Evolutionary conservation across 495 filamentous ascomycete genomes (phyloP), one percentile per base, ranked within the genome.

Genomic region (Sordaria brevicollis): DNA sequence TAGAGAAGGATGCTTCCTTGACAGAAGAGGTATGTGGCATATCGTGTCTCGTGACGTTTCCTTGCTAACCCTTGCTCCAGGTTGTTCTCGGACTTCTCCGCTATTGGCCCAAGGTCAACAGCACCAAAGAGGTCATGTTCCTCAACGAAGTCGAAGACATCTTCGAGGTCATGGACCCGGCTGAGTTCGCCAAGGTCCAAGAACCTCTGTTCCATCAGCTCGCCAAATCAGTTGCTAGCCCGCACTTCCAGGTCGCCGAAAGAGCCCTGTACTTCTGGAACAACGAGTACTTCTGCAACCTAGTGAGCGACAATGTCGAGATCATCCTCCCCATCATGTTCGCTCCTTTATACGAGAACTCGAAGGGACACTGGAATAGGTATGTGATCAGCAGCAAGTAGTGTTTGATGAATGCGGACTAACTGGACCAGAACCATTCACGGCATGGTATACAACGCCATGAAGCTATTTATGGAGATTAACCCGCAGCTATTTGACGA

Each of bases 401-500:
- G 7, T 9, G 15, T 17, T 37, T 7, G n/a, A 25, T 35, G 7
- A 33, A 31, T 17, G 15, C 33, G 5, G 29, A 66, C 74, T 35
- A 74, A 68, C 4, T 5, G 11, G 15, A 6, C 31, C 67, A 99
- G 95, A 72, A 99, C 95, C 11, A 99, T 99, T 73, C 96, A 99
- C 75, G 95, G 96, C 76, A 98, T 99, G 96, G 95, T 99, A 19
- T 99, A 98, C 78, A 99, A 98, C 76, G 95, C 95, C 65, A 99
- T 99, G 95, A 99, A 99, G 78, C 89, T 99, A 57, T 99, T 99
- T 81, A 99, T 99, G 95, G 95, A 99, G 80, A 97, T 99, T 75
- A 98, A 99, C 75, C 95, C 95, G 17, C 93, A 96, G 76, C 89
- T 99, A 31, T 99, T 99, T 77, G 95, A 99, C 73, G 95, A 98